Evolutionary conservation across 176 grass and related monocot species (phyloP), one percentile per base, ranked within the genome.

Genomic region (Luzula sylvatica): DNA sequence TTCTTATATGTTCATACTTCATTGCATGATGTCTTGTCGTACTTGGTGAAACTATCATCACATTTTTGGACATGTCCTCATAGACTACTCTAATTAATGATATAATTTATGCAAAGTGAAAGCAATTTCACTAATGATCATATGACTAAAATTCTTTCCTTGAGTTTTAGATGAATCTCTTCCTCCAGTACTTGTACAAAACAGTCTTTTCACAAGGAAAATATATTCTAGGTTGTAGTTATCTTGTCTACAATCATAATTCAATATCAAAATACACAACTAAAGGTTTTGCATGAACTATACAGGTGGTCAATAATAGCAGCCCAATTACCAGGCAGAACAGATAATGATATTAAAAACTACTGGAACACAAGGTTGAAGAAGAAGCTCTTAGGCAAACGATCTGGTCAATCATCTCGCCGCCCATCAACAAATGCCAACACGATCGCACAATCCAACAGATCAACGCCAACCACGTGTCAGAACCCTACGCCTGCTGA

Each of bases 311-410:
- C 92, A 27, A 98, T 98, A 52, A 98, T 98, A 15, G 92, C 92
- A 54, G 92, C 92, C 12, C 92, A 98, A 66, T 30, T 98, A 67
- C 92, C 81, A 0, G 92, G 92, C 25, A 74, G 92, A 53, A 98
- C 92, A 8, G 92, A 98, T 46, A 98, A 98, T 50, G 92, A 98
- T 69, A 98, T 98, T 68, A 98, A 98, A 73, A 98, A 98, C 65
- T 90, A 98, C 55, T 98, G 92, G 92, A 98, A 98, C 85, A 98
- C 92, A 47, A 73, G 65, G 78, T 76, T 98, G 11, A 98, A 90
- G 92, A 98, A 98, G 75, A 98, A 98, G 65, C 72, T 98, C 38
- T 70, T 98, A 2, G 92, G 85, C 16, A 95, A 88, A 57, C 73
- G 71, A 24, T 56, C 68, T 0, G 30, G 30, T 9, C 66, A 71